Evolutionary conservation across 768 basidiomycete species (phyloP).

Genomic region (Lactifluus hygrophoroides): DNA sequence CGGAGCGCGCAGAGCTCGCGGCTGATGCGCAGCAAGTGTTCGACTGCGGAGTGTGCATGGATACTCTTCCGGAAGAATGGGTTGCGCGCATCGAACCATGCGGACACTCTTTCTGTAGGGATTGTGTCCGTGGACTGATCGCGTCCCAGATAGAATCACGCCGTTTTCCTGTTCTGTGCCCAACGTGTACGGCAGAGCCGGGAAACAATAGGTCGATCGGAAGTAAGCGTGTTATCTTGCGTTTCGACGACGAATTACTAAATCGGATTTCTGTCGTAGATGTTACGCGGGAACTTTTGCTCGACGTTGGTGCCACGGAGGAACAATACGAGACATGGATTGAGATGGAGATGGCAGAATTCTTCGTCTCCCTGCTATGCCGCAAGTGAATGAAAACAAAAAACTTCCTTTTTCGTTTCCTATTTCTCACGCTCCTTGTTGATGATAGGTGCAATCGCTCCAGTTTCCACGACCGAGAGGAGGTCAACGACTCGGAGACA

Average conservation of each 20-base stretch:
- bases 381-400: conserved; percentile 33
- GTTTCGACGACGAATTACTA: too few species aligned
- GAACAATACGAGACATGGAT: conserved; percentile 33
- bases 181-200: conserved; percentile 37
- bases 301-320: conserved; percentile 37
- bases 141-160: conserved; percentile 41
- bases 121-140: conserved; percentile 40
- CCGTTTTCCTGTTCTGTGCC: conserved; percentile 54
- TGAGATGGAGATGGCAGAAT: conserved; percentile 41
- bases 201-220: conserved; percentile 22
- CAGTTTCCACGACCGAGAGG: conserved; percentile 24
- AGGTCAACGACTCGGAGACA: conserved; percentile 22
- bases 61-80: conserved; percentile 35
- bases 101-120: conserved; percentile 44
- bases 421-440: not conserved
- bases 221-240: conserved; percentile 24
- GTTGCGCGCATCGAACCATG: conserved; percentile 38
- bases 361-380: conserved; percentile 41
- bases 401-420: too few species aligned
- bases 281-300: conserved; percentile 26
- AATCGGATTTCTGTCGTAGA: not conserved
- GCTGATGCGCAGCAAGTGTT: conserved; percentile 26
- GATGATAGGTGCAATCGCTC: conserved; percentile 15
- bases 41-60: conserved; percentile 49
- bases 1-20: conserved; percentile 3